Evolutionary conservation across 2,329 filamentous ascomycete species (phyloP).

Genomic region (Beauveria caledonica): DNA sequence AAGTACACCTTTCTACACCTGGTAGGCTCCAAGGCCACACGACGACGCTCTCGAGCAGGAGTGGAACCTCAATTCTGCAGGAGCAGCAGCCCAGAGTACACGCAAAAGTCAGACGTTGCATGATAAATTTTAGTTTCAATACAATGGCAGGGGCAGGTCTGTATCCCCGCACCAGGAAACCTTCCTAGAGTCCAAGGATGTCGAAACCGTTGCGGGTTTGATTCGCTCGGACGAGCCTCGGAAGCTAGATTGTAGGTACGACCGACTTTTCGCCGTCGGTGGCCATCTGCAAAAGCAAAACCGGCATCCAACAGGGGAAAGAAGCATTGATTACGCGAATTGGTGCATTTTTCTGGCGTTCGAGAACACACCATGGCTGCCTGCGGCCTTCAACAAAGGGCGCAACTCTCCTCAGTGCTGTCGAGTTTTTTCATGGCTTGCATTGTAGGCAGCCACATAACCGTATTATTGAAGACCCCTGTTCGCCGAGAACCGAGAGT

Average conservation of each 20-base stretch:
- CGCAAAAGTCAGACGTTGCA: constrained; percentile 37
- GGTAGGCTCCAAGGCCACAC: constrained; percentile 40
- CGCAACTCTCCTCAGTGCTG: constrained; percentile 49
- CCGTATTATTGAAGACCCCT: fast-evolving
- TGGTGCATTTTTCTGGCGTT: constrained; percentile 51
- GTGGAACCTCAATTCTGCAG: constrained; percentile 35
- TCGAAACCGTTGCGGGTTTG: constrained; percentile 30
- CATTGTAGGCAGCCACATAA: constrained; percentile 17
- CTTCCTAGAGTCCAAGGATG: constrained; percentile 41
- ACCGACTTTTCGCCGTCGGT: constrained; percentile 45
- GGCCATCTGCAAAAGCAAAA: constrained; percentile 40
- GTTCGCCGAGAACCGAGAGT: constrained; percentile 18
- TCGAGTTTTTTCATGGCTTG: constrained; percentile 59
- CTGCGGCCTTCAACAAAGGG: constrained; percentile 49
- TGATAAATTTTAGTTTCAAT: constrained; percentile 14
- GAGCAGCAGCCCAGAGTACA: constrained; percentile 40
- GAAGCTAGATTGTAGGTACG: constrained; percentile 44
- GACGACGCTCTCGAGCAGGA: constrained; percentile 37
- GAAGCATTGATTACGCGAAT: constrained; percentile 32
- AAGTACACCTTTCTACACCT: constrained; percentile 47
- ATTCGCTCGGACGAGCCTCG: constrained; percentile 35
- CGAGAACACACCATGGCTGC: constrained; percentile 53
- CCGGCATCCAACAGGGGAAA: too few species aligned
- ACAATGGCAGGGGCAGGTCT: constrained; percentile 13
- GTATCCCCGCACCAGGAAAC: constrained; percentile 35